Base-by-base conservation (phyloP, 192 early-diverging fungal species). In the Coemansia sp. region DNA sequence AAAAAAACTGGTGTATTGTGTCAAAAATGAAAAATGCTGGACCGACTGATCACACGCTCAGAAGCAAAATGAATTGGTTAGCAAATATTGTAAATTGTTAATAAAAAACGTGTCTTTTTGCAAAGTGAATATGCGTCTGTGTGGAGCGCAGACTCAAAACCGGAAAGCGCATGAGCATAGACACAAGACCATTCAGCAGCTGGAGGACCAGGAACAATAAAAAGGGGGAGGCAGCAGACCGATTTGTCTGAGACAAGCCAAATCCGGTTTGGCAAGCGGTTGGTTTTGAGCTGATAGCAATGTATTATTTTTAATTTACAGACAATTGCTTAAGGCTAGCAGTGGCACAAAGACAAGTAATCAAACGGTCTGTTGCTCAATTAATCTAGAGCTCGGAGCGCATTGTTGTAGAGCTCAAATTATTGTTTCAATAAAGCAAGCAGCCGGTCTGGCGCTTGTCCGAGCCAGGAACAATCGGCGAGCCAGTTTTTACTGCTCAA, bases 121-220 rank as follows among this genome's bases (percentile, higher is more conserved):
- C 5, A 4, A 38, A 38, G 36, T 38, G 36, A 7, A 10, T 38
- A 38, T 38, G 36, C 36, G 36, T 38, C 36, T 38, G 36, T 38
- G 36, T 38, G 36, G 36, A 38, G 36, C 36, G 36, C 36, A 38
- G 4, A 38, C 10, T 38, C 4, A 38, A 38, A 38, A 38, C 10
- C 10, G 36, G 36, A 38, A 38, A 38, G 36, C 36, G 36, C 10
- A 10, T 38, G 36, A 38, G 36, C 36, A 7, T 38, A 38, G 36
- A 38, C 4, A 45, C 42, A 45, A 45, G 12, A 5, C 42, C 42
- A 45, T 45, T 45, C 16, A 45, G 42, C 42, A 45, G 16, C 42
- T 45, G 42, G 42, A 45, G 42, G 42, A 45, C 42, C 42, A 45
- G 42, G 42, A 45, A 45, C 42, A 45, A 45, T 45, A 36, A n/a